phyloP scores from a whole-genome alignment of 1,284 basidiomycete genomes.

The Anthracocystis walkeri region DNA sequence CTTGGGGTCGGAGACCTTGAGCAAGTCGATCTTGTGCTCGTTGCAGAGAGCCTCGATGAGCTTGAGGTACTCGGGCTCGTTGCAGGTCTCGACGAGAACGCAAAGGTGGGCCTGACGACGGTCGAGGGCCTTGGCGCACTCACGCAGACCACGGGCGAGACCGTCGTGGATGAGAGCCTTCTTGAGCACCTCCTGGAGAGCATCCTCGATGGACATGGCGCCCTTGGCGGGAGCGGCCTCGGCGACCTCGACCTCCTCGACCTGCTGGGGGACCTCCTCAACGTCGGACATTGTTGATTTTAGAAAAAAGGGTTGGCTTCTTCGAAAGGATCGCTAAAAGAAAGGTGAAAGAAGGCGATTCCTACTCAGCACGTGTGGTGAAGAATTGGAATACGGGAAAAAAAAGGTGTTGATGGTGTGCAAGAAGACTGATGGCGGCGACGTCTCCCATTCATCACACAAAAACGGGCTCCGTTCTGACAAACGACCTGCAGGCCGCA shows the following conservation, averaged over 20 bases:
- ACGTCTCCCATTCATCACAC: slow-evolving; percentile 1
- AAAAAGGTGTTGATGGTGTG: slow-evolving; percentile 19
- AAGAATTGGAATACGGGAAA: slow-evolving; percentile 45
- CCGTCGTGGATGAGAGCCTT: slow-evolving; percentile 97
- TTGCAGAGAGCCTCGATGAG: slow-evolving; percentile 99
- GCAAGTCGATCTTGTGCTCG: slow-evolving; percentile 98
- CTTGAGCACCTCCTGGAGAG: slow-evolving; percentile 94
- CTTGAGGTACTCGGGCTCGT: slow-evolving; percentile 99
- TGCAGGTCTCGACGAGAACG: slow-evolving; percentile 98
- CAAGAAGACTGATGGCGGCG: background rate
- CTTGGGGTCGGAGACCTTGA: slow-evolving; percentile 97
- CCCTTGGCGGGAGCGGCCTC: slow-evolving; percentile 78
- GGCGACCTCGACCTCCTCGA: slow-evolving; percentile 77
- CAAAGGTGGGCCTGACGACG: slow-evolving; percentile 98
- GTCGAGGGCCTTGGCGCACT: slow-evolving; percentile 97
- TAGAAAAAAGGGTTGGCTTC: slow-evolving; percentile 58
- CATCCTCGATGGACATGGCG: slow-evolving; percentile 95
- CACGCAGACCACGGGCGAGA: slow-evolving; percentile 95
- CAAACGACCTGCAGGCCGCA: background rate
- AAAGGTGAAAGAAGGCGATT: slow-evolving; percentile 38
- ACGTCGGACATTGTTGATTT: slow-evolving; percentile 67
- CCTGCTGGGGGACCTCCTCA: slow-evolving; percentile 68
- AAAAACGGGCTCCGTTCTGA: background rate
- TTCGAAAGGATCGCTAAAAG: slow-evolving; percentile 65
- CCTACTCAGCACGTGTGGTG: slow-evolving; percentile 56